These are phyloP conservation scores for Talaromyces funiculosus DNA, from an alignment of 2,329 filamentous ascomycete species.

Conservation along the genomic window DNA sequence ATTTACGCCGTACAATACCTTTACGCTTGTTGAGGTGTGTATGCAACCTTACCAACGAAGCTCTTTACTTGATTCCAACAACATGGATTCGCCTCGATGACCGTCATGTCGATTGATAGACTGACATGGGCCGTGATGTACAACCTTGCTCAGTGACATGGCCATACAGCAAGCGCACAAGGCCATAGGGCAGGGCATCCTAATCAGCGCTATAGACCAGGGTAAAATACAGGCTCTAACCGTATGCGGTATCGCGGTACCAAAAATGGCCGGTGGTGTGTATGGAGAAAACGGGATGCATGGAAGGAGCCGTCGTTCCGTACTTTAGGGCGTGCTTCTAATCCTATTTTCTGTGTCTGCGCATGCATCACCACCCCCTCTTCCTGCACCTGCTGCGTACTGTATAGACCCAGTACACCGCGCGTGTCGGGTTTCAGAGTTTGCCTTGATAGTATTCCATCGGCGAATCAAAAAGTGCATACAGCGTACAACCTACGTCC, in stretches of 20 bases:
- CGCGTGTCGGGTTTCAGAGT: neutral
- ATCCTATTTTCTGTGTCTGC: neutral
- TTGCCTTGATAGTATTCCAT: neutral
- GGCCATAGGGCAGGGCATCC: neutral
- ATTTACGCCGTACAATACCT: too few relatives aligned
- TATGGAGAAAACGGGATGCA: neutral
- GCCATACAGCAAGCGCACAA: neutral
- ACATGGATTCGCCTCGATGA: neutral
- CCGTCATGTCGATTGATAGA: neutral
- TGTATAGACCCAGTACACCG: neutral
- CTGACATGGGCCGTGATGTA: neutral
- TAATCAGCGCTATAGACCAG: neutral
- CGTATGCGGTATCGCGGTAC: neutral
- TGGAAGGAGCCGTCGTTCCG: slow-evolving; percentile 6
- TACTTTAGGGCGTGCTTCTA: slow-evolving; percentile 6
- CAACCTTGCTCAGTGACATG: neutral
- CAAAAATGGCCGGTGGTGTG: neutral
- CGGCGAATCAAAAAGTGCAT: neutral
- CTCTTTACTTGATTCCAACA: neutral
- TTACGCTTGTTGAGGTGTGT: too few relatives aligned
- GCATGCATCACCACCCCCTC: neutral
- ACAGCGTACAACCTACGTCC: neutral
- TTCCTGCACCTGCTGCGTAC: neutral
- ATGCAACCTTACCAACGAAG: neutral
- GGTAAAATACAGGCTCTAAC: neutral